phyloP scores from a whole-genome alignment of 2,329 filamentous ascomycete genomes.

The Neonectria ditissima region DNA sequence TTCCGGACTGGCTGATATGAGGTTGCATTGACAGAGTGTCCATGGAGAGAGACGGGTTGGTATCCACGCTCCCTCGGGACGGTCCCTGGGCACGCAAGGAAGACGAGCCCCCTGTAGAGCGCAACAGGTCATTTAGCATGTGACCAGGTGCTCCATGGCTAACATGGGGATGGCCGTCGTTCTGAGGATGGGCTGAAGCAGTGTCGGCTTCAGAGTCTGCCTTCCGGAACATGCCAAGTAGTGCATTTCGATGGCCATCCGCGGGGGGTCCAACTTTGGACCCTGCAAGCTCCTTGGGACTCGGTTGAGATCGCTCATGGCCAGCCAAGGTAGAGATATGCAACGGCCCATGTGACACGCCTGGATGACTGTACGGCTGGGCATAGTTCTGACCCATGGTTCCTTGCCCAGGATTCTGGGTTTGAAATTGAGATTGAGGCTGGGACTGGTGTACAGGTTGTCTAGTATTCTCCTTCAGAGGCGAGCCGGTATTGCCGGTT shows the following conservation, averaged over 20 bases:
- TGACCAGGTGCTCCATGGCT: slow-evolving; percentile 31
- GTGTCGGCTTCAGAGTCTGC: slow-evolving; percentile 28
- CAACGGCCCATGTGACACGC: slow-evolving; percentile 20
- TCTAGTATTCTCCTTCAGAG: slow-evolving; percentile 37
- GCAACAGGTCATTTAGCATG: slow-evolving; percentile 39
- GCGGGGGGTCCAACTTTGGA: slow-evolving; percentile 39
- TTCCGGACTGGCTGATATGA: slow-evolving; percentile 25
- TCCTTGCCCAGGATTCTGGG: slow-evolving; percentile 17
- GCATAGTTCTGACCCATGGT: slow-evolving; percentile 31
- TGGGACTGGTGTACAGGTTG: slow-evolving; percentile 13
- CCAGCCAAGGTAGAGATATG: slow-evolving; percentile 20
- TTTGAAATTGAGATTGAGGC: slow-evolving; percentile 4
- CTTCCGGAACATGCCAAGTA: slow-evolving; percentile 68
- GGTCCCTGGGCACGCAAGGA: slow-evolving; percentile 22
- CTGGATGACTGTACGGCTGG: slow-evolving; percentile 26
- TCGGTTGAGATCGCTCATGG: slow-evolving; percentile 37
- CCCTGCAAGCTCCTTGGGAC: slow-evolving; percentile 46
- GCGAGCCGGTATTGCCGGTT: slow-evolving; percentile 38
- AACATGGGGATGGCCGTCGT: slow-evolving; percentile 3
- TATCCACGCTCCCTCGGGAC: slow-evolving; percentile 31
- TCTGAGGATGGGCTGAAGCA: slow-evolving; percentile 23
- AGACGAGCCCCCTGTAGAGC: slow-evolving; percentile 30
- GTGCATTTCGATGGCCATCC: slow-evolving; percentile 58
- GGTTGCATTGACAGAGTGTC: slow-evolving; percentile 39
- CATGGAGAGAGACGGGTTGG: slow-evolving; percentile 33